phyloP scores from a whole-genome alignment of 2,329 filamentous ascomycete species.

The Claviceps arundinis region DNA sequence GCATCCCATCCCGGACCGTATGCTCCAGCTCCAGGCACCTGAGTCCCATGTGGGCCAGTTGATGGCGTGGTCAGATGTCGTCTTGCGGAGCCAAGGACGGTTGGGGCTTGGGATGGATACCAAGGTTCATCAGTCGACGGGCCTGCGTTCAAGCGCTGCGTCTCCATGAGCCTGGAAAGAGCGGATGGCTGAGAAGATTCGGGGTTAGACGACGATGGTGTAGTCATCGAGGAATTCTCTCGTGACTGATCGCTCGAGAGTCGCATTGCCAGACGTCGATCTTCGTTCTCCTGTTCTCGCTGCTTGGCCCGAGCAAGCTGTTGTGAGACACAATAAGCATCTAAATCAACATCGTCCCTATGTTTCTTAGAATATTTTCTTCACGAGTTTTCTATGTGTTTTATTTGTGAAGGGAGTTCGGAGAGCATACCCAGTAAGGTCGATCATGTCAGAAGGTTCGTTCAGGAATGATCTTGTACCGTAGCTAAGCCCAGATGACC shows the following conservation, averaged over 20 bases:
- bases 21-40: conserved; percentile 11
- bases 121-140: neutral
- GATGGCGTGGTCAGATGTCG: neutral
- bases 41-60: neutral
- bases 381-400: neutral
- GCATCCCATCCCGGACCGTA: conserved; percentile 8
- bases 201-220: neutral
- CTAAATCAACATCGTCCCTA: conserved; percentile 21
- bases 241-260: conserved; percentile 13
- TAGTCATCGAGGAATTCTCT: neutral
- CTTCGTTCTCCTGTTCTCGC: conserved; percentile 15
- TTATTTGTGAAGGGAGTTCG: too few relatives aligned
- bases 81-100: neutral
- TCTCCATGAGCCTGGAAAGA: conserved; percentile 17
- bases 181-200: conserved; percentile 9
- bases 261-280: conserved; percentile 16
- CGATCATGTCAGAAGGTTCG: conserved; percentile 20
- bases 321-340: conserved; percentile 16
- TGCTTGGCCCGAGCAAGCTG: conserved; percentile 23
- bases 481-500: neutral
- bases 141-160: conserved; percentile 11
- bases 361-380: neutral
- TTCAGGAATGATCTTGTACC: neutral
- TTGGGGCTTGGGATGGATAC: neutral
- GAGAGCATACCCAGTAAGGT: conserved; percentile 28